A percentile compares a stretch with the other conserved stretches of the same genome.
These are phyloP conservation scores for Plectosphaerella cucumerina DNA, from an alignment of 2,329 filamentous ascomycete species.

Conservation along the genomic window DNA sequence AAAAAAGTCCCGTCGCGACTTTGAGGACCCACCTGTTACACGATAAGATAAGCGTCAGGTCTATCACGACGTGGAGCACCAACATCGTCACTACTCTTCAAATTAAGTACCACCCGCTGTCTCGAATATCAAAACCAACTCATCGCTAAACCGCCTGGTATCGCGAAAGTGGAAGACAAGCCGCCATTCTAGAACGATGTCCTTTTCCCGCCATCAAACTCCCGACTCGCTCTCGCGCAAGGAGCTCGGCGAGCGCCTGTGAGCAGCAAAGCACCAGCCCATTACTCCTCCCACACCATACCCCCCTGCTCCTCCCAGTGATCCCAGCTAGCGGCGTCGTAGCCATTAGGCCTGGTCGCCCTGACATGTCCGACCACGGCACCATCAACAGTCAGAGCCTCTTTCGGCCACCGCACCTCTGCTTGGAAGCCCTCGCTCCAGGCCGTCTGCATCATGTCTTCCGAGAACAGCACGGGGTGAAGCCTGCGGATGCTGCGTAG, in stretches of 20 bases:
- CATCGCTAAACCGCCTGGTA: neutral
- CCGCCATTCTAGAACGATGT: neutral
- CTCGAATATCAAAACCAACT: neutral
- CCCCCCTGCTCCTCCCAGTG: slow-evolving; percentile 39
- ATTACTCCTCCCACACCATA: slow-evolving; percentile 11
- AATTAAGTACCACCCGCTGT: no score
- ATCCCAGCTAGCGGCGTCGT: slow-evolving; percentile 49
- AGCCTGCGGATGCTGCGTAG: slow-evolving; percentile 44
- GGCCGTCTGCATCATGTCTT: slow-evolving; percentile 21
- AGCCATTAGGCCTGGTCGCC: slow-evolving; percentile 37
- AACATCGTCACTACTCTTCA: no score
- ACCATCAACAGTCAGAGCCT: slow-evolving; percentile 33
- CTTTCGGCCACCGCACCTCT: slow-evolving; percentile 31
- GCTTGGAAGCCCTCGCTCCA: slow-evolving; percentile 26
- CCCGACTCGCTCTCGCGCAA: neutral
- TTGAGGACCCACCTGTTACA: neutral
- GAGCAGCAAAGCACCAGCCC: neutral
- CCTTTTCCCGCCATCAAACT: neutral
- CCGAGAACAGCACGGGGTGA: slow-evolving; percentile 24
- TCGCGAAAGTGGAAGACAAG: neutral
- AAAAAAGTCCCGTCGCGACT: slow-evolving; percentile 11
- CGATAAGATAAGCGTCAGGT: neutral
- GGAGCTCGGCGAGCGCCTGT: no score
- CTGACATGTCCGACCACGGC: slow-evolving; percentile 30
- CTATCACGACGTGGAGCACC: no score